Base-by-base conservation (phyloP, 176 grass and related monocot genomes). In the Carex scoparia region DNA sequence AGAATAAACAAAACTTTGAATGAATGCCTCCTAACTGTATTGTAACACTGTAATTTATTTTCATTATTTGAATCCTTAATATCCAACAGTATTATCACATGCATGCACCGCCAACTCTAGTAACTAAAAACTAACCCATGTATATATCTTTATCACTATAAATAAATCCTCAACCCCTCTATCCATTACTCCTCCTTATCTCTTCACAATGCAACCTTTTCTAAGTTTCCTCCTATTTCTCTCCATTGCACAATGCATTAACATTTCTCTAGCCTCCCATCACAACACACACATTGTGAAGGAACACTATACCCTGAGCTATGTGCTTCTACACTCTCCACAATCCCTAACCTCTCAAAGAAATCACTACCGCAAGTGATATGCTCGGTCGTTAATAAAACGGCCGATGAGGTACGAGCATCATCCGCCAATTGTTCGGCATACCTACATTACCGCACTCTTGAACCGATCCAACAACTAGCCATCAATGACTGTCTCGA, bases 401-500 rank as follows among this genome's bases (percentile, higher is more conserved):
- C 92, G 10, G 79, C 64, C 48, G 56, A 38, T 75, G 81, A 72
- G 6, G 94, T 97, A 10, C 4, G 28, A 57, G 35, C 85, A 19
- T 88, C 81, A 10, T 54, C 81, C 0, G 3, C 77, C 38, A 97
- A 94, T 88, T 94, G 92, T 82, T 87, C 92, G 0, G 57, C 35
- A 8, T 94, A 91, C 87, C 81, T 97, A 7, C 31, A 4, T 9
- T n/a, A 61, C 28, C n/a, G 46, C 74, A 3, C 48, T 7, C 89
- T 97, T 7, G 51, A 55, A 30, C 5, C 12, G 40, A 75, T 7
- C 28, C 88, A 94, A 79, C 71, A 85, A 60, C 13, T 88, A 1
- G 94, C 94, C 38, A 74, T 97, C 65, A 32, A 8, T 51, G 94
- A 97, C 87, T 94, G 94, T 85, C 69, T 92, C 33, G 89, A 94